These are phyloP conservation scores for Roridomyces roridus DNA, from an alignment of 768 basidiomycete genomes.

Conservation along the genomic window DNA sequence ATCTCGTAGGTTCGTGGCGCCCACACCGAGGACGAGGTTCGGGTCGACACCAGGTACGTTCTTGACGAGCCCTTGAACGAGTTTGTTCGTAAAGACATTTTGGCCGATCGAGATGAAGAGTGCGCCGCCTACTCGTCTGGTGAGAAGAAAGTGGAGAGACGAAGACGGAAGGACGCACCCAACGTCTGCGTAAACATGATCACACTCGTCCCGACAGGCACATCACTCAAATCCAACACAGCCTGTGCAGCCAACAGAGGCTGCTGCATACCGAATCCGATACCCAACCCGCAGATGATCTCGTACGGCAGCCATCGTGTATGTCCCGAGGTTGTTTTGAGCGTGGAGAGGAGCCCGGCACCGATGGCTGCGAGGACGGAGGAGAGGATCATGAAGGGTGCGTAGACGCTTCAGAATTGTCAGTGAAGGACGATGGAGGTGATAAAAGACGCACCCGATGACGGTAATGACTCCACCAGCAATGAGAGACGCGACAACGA, in stretches of 20 bases:
- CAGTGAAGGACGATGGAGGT: not conserved
- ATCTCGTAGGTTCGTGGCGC: no score
- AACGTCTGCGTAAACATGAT: conserved; percentile 20
- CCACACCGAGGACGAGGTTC: no score
- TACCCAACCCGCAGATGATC: conserved; percentile 30
- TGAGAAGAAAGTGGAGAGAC: no score
- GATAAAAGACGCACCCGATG: conserved; percentile 15
- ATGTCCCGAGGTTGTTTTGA: conserved; percentile 27
- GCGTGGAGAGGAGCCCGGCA: conserved; percentile 38
- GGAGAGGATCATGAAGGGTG: conserved; percentile 25
- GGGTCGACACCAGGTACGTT: no score
- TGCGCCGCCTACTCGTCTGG: conserved; percentile 2
- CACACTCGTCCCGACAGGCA: conserved; percentile 10
- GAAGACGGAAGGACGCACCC: no score
- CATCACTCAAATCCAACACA: conserved; percentile 7
- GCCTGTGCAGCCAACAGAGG: conserved; percentile 19
- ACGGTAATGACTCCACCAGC: conserved; percentile 39
- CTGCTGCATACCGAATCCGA: conserved; percentile 26
- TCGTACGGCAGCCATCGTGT: conserved; percentile 24
- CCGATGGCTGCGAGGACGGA: conserved; percentile 41
- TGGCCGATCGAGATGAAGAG: conserved; percentile 20
- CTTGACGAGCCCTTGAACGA: no score
- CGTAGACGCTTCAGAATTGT: conserved; percentile 30
- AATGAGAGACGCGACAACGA: conserved; percentile 45
- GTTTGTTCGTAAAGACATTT: conserved; percentile 11